Evolutionary conservation across 345 rosid genomes (phyloP).

Genomic region (Rhizophora apiculata): DNA sequence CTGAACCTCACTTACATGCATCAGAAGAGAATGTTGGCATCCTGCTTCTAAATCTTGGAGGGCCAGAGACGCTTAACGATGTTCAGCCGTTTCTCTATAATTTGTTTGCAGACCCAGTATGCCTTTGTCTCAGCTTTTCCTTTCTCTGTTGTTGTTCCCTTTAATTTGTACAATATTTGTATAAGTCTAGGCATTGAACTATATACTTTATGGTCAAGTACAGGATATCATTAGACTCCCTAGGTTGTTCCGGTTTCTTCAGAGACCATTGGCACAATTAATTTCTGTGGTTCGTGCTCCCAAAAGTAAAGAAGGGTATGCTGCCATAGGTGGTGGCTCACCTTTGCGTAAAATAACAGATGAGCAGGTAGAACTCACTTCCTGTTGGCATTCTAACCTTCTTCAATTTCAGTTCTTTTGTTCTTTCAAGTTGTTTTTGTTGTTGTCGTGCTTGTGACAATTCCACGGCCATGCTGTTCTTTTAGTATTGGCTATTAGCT

Average conservation of each 20-base stretch:
- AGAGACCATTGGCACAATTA: constrained; percentile 66
- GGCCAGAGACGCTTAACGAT: constrained; percentile 78
- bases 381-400: neutral
- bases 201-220: constrained; percentile 3
- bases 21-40: constrained; percentile 73
- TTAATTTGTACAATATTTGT: neutral
- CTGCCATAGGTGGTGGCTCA: constrained; percentile 95
- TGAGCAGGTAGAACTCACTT: constrained; percentile 51
- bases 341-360: constrained; percentile 82
- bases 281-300: constrained; percentile 86
- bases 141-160: neutral
- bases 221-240: constrained; percentile 95
- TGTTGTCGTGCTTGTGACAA: neutral
- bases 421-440: neutral
- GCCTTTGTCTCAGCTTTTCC: neutral
- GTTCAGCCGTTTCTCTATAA: constrained; percentile 88
- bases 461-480: neutral
- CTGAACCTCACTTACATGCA: constrained; percentile 31
- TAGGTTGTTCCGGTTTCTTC: constrained; percentile 77
- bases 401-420: neutral
- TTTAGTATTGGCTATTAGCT: neutral
- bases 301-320: constrained; percentile 94
- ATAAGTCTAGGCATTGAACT: neutral
- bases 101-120: constrained; percentile 91
- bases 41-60: constrained; percentile 83